Evolutionary conservation across 2,329 filamentous ascomycete species (phyloP).

Genomic region (Cryphonectria naterciae): DNA sequence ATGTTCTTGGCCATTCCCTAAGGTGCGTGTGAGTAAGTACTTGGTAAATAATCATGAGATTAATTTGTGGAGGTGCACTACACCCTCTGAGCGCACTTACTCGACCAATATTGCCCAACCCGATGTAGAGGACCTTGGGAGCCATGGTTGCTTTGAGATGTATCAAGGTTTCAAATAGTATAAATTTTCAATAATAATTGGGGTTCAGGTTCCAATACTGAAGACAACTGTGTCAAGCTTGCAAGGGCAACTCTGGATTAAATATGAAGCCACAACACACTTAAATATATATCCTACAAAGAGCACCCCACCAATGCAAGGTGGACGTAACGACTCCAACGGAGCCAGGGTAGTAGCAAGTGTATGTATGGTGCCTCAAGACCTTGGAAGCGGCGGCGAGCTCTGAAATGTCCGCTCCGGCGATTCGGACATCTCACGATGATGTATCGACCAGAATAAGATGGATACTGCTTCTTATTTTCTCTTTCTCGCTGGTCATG

Average conservation of each 20-base stretch:
- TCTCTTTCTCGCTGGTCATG: neutral
- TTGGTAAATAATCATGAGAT: conserved; percentile 20
- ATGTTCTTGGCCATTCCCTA: conserved; percentile 87
- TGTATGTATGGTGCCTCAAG: neutral
- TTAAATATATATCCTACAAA: neutral
- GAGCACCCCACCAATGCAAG: neutral
- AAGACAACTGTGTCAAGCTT: neutral
- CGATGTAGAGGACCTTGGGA: conserved; percentile 74
- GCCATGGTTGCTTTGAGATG: conserved; percentile 47
- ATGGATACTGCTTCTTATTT: neutral
- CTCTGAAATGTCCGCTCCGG: conserved; percentile 1
- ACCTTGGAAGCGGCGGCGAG: neutral
- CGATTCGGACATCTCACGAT: neutral
- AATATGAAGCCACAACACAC: neutral
- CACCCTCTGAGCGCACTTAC: conserved; percentile 50
- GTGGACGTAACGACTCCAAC: neutral
- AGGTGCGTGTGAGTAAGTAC: conserved; percentile 22
- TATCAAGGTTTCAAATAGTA: neutral
- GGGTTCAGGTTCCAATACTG: neutral
- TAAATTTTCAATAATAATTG: neutral
- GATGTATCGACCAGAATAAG: neutral
- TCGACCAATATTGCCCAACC: conserved; percentile 86
- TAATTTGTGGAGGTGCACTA: neutral
- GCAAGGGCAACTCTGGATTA: neutral
- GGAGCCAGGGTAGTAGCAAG: too few species aligned